Conservation (phyloP, 1,284 basidiomycete species). For the Ceratobasidium papillatum region DNA sequence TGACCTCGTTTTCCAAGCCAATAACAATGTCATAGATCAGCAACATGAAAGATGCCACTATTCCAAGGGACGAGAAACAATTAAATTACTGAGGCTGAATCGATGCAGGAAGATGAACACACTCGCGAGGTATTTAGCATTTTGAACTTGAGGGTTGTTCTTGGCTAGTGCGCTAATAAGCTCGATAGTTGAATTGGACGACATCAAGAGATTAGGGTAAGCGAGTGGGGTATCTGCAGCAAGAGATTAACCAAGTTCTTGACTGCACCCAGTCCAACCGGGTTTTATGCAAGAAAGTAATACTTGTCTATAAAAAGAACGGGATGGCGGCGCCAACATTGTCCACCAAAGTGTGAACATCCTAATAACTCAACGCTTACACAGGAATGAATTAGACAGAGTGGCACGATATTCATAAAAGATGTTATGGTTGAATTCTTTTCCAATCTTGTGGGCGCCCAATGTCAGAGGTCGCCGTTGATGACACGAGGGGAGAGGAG, state of each 20-base stretch:
- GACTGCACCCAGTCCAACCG: no score
- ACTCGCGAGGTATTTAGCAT: background rate
- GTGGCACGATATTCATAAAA: no score
- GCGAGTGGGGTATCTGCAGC: background rate
- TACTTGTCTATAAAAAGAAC: no score
- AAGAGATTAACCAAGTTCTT: background rate
- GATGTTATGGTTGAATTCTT: no score
- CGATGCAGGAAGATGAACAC: background rate
- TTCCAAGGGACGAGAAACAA: background rate
- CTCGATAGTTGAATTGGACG: background rate
- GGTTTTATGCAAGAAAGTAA: no score
- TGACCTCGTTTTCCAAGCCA: slow-evolving; percentile 1
- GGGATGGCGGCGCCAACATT: no score
- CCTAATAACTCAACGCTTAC: no score
- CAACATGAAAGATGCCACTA: slow-evolving; percentile 21
- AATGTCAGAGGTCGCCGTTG: no score
- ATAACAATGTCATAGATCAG: slow-evolving; percentile 16
- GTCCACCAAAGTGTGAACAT: no score
- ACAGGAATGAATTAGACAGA: no score
- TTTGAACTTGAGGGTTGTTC: background rate
- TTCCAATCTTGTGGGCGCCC: no score
- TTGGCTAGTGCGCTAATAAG: background rate
- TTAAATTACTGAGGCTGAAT: background rate
- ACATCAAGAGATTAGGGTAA: background rate
- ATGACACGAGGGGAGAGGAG: no score